phyloP scores from a whole-genome alignment of 768 basidiomycete genomes.

The Pluteus cervinus region DNA sequence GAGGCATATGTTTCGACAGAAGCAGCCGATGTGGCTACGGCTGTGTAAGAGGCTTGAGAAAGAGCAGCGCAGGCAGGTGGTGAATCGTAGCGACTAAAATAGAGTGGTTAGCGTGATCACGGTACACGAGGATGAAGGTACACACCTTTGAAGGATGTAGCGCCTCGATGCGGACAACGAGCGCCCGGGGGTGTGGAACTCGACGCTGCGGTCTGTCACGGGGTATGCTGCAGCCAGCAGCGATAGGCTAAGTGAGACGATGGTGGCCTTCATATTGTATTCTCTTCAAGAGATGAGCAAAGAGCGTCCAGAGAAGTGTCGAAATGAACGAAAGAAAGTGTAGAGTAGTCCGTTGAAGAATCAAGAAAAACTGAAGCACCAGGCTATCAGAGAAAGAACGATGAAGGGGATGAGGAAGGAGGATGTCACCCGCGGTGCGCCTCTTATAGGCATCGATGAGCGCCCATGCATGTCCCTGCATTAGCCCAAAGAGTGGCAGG shows the following conservation, averaged over 20 bases:
- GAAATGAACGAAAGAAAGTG: no score
- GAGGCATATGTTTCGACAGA: constrained; percentile 8
- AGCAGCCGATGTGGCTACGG: constrained; percentile 16
- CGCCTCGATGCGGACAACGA: constrained; percentile 24
- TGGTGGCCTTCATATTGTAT: no score
- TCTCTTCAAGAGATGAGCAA: no score
- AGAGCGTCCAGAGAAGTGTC: no score
- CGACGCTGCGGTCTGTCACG: constrained; percentile 26
- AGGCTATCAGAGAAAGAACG: constrained; percentile 20
- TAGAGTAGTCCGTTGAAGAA: no score
- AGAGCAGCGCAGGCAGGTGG: constrained; percentile 26
- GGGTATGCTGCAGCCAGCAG: constrained; percentile 25
- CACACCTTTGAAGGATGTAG: constrained; percentile 26
- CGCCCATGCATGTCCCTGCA: constrained; percentile 7
- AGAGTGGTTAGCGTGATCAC: neutral
- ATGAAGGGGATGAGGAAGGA: constrained; percentile 22
- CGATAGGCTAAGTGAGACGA: no score
- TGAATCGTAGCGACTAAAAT: constrained; percentile 22
- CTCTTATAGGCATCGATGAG: constrained; percentile 13
- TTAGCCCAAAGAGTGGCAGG: constrained; percentile 11
- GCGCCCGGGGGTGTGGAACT: constrained; percentile 24
- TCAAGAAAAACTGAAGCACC: no score
- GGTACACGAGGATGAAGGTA: constrained; percentile 5
- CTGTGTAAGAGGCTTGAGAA: constrained; percentile 13
- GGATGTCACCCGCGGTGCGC: constrained; percentile 26